phyloP scores from a whole-genome alignment of 176 grass and related monocot genomes.

The Carex pumila region DNA sequence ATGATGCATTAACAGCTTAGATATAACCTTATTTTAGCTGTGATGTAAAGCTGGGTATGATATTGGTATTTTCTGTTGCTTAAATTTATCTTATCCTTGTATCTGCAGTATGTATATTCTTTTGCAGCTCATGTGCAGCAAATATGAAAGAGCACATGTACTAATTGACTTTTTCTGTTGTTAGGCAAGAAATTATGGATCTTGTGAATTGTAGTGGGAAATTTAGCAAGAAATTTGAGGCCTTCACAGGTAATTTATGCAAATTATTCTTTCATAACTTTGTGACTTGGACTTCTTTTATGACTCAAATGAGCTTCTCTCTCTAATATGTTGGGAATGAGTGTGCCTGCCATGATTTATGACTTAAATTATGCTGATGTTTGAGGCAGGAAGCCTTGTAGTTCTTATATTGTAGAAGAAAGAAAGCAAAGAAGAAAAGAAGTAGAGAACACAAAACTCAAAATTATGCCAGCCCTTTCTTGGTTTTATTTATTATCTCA shows the following conservation, averaged over 20 bases:
- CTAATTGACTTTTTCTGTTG: constrained; percentile 13
- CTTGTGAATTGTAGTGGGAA: constrained; percentile 61
- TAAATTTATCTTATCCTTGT: background rate
- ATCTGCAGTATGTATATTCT: background rate
- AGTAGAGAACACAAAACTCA: background rate
- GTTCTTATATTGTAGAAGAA: background rate
- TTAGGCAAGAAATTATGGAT: constrained; percentile 93
- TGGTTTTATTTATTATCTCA: background rate
- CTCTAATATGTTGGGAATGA: too few species aligned
- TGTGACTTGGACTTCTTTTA: background rate
- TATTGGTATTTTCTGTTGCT: background rate
- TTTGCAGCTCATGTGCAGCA: background rate
- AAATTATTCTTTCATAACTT: background rate
- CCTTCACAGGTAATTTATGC: constrained; percentile 58
- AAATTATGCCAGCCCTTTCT: background rate
- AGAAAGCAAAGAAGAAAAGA: background rate
- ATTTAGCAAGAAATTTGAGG: constrained; percentile 59
- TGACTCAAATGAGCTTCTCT: background rate
- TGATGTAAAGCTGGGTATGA: background rate
- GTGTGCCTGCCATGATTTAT: background rate
- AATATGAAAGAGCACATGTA: background rate
- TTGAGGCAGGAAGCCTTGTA: background rate
- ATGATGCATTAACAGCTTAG: background rate
- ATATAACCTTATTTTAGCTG: background rate
- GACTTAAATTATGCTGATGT: background rate